phyloP scores from a whole-genome alignment of 2,329 filamentous ascomycete species.

The Penicillium sp. region DNA sequence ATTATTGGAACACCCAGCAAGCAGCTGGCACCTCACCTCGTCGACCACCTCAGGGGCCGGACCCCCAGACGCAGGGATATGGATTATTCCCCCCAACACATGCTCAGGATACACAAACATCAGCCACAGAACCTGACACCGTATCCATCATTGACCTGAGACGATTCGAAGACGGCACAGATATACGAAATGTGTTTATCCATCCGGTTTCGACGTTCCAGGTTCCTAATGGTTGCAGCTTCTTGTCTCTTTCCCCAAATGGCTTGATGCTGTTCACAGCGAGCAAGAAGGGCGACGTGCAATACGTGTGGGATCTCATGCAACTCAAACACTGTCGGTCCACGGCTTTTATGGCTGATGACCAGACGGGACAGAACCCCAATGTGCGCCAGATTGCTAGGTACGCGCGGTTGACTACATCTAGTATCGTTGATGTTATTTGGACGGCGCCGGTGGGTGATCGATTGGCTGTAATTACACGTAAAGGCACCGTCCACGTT shows the following conservation, averaged over 20 bases:
- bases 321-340: conserved; percentile 45
- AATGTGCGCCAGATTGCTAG: conserved; percentile 78
- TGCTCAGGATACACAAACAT: conserved; percentile 40
- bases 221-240: conserved; percentile 49
- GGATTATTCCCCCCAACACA: conserved; percentile 48
- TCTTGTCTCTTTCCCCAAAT: conserved; percentile 48
- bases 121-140: conserved; percentile 42
- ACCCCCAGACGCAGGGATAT: conserved; percentile 32
- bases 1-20: conserved; percentile 49
- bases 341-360: conserved; percentile 37
- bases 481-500: conserved; percentile 91
- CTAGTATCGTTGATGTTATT: conserved; percentile 82
- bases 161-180: conserved; percentile 40
- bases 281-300: conserved; percentile 49
- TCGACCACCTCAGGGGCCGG: conserved; percentile 30
- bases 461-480: conserved; percentile 82
- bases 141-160: conserved; percentile 48
- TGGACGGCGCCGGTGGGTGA: conserved; percentile 83
- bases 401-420: conserved; percentile 87
- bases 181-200: conserved; percentile 34
- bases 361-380: conserved; percentile 28
- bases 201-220: conserved; percentile 46
- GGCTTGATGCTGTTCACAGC: conserved; percentile 48
- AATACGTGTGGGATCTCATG: conserved; percentile 52
- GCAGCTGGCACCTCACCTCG: conserved; percentile 27